Base-by-base conservation (phyloP, 73 alveolate genomes). In the Uronychia setigera region DNA sequence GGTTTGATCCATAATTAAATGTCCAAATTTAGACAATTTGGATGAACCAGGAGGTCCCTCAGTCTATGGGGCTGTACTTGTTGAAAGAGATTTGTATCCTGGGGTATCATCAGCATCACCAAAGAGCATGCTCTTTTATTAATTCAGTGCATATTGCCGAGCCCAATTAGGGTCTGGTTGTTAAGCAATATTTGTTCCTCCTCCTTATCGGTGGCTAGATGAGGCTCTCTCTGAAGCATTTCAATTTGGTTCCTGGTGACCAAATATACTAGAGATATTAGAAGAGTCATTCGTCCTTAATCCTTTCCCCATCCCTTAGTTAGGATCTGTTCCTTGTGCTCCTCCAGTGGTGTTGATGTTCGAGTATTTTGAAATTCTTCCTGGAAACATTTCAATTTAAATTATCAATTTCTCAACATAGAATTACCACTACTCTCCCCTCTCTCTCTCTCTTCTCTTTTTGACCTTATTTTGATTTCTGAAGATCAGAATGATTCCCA, bases 141-240 rank as follows among this genome's bases (percentile, higher is more conserved):
- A 19, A 19, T 46, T 46, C 5, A 46, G 67, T 5, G 67, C 67
- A 46, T 46, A 46, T 46, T 46, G 67, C n/a, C 67, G 67, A 46
- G 67, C 67, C 67, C 67, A 46, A 46, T 46, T 46, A 19, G 67
- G 67, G 67, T 46, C 67, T n/a, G n/a, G 67, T 46, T 11, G 67
- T 5, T 19, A 11, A 19, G 67, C 67, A 11, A 5, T 46, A 11
- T 5, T 46, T 46, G 19, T 11, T 46, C n/a, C 67, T 19, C 67
- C 19, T 46, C 5, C 19, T 46, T 46, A 46, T 5, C 5, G 5
- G 67, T 46, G 67, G 5, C 67, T 46, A 46, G 5, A 11, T 5
- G 67, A 5, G 67, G n/a, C 19, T 19, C 67, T 19, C 19, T 46
- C 19, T 46, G 67, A 46, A 11, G 67, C 67, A 11, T 46, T 11